Evolutionary conservation across 2,329 filamentous ascomycete species (phyloP).

Genomic region (Colletotrichum musicola): DNA sequence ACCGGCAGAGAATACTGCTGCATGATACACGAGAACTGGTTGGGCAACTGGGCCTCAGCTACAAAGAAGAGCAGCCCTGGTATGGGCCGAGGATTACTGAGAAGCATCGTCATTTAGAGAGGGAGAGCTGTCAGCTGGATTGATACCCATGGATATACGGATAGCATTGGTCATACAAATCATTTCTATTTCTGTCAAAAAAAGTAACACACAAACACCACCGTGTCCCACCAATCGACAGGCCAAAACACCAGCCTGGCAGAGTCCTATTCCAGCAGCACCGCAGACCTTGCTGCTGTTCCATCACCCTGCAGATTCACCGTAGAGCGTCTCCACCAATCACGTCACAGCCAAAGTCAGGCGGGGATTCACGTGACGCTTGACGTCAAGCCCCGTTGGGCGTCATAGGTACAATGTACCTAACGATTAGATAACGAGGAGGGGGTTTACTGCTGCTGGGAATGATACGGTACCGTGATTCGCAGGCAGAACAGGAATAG

Average conservation of each 20-base stretch:
- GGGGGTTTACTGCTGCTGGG: no score
- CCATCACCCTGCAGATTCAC: neutral
- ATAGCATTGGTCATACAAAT: neutral
- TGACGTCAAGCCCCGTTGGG: constrained; percentile 37
- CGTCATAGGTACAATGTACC: no score
- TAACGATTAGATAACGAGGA: no score
- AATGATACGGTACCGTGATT: no score
- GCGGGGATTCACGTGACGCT: constrained; percentile 24
- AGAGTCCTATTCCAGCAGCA: neutral
- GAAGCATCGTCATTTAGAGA: neutral
- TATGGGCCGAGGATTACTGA: neutral
- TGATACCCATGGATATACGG: constrained; percentile 25
- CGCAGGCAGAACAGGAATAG: no score
- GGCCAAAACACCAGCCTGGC: neutral
- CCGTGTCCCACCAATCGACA: no score
- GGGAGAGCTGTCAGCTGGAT: neutral
- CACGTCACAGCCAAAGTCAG: constrained; percentile 18
- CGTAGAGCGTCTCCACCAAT: neutral
- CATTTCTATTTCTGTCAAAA: neutral
- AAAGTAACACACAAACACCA: neutral
- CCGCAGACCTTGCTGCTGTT: neutral
- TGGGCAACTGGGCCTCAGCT: no score
- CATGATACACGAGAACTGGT: no score
- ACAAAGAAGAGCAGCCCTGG: neutral
- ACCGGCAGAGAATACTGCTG: no score